phyloP scores from a whole-genome alignment of 192 early-diverging fungal genomes.

The Coemansia sp. region DNA sequence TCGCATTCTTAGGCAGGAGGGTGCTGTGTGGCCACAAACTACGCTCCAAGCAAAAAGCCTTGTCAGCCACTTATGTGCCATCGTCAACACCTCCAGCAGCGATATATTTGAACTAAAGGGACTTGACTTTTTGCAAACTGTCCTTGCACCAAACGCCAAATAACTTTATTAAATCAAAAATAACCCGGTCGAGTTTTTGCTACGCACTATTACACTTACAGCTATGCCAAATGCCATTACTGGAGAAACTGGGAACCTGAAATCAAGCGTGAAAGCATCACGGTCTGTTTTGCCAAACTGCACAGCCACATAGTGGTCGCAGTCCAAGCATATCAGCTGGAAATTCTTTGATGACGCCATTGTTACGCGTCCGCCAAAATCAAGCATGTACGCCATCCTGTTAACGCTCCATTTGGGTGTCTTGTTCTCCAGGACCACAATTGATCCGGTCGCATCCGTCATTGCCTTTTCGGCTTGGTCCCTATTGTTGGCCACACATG shows the following conservation, averaged over 20 bases:
- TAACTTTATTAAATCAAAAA: not conserved
- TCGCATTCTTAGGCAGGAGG: conserved; percentile 9
- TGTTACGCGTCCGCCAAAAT: conserved; percentile 88
- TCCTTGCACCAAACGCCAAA: conserved; percentile 6
- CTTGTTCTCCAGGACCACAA: conserved; percentile 81
- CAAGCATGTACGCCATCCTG: conserved; percentile 86
- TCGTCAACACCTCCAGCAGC: not conserved
- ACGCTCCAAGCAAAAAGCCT: conserved; percentile 48
- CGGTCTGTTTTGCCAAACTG: conserved; percentile 84
- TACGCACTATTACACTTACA: conserved; percentile 86
- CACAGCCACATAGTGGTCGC: conserved; percentile 90
- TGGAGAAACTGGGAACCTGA: conserved; percentile 86
- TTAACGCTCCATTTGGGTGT: conserved; percentile 92
- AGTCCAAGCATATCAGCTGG: conserved; percentile 90
- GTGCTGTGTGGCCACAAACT: conserved; percentile 31
- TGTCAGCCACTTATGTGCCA: conserved; percentile 20
- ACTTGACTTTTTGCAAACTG: conserved; percentile 1
- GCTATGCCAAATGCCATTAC: conserved; percentile 90
- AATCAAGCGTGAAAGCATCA: conserved; percentile 86
- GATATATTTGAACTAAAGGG: conserved; percentile 14
- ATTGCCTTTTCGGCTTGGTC: too few relatives aligned
- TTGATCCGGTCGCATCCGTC: conserved; percentile 41
- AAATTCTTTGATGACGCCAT: conserved; percentile 95
- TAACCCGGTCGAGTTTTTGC: conserved; percentile 22
- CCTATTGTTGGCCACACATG: not conserved